Conservation (phyloP, 345 rosid genomes). For the Syzygium aromaticum region DNA sequence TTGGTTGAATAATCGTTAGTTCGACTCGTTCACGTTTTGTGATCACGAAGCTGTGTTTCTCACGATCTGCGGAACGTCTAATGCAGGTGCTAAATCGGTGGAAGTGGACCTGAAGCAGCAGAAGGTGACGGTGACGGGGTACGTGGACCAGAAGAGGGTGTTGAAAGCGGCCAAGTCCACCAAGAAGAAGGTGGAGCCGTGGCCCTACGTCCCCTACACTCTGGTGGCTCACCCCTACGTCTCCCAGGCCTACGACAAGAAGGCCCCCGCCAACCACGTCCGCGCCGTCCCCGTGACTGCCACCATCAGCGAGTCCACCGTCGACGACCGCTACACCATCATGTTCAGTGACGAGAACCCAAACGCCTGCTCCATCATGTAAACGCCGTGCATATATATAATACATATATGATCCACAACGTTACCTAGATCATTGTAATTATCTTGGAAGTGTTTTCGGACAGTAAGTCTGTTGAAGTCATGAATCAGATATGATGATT, state of each 20-base stretch:
- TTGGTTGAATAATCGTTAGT: not conserved
- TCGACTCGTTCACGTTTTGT: not conserved
- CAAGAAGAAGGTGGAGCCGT: conserved; percentile 79
- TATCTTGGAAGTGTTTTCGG: not conserved
- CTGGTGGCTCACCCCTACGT: conserved; percentile 65
- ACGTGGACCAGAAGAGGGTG: conserved; percentile 50
- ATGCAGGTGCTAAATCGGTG: conserved; percentile 63
- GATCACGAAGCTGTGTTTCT: not conserved
- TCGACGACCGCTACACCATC: conserved; percentile 44
- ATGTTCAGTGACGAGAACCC: conserved; percentile 89
- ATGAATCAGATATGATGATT: not conserved
- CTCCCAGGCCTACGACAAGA: conserved; percentile 86
- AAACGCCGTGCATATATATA: not conserved
- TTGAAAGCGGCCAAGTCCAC: conserved; percentile 70
- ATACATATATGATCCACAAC: not conserved
- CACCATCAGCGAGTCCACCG: conserved; percentile 41
- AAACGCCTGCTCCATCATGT: conserved; percentile 73
- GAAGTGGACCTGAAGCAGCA: conserved; percentile 75
- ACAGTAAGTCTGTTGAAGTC: not conserved
- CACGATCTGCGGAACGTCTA: not conserved
- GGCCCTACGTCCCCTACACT: conserved; percentile 86
- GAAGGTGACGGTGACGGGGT: conserved; percentile 71
- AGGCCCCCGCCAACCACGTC: conserved; percentile 78
- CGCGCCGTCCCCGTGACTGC: conserved; percentile 43
- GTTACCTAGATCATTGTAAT: not conserved